Conservation (phyloP, 495 filamentous ascomycete species). For the Polyplosphaeria fusca region DNA sequence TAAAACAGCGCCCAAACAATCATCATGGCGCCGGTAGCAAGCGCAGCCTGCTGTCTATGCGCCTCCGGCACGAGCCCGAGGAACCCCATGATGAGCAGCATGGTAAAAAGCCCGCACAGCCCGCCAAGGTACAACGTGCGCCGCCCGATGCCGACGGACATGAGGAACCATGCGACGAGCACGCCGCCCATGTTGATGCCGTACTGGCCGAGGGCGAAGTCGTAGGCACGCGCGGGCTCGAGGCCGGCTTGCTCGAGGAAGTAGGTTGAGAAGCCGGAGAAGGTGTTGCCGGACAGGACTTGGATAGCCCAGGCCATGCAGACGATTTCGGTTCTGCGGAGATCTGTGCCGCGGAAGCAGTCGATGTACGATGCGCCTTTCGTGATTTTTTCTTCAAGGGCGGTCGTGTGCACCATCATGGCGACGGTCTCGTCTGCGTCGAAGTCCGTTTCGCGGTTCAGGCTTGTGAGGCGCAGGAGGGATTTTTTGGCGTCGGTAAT, state of each 20-base stretch:
- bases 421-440: conserved; percentile 41
- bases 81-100: conserved; percentile 44
- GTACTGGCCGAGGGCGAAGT: conserved; percentile 43
- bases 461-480: conserved; percentile 37
- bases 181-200: conserved; percentile 43
- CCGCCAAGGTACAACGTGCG: conserved; percentile 42
- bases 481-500: conserved; percentile 41
- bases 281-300: conserved; percentile 72
- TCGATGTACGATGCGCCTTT: conserved; percentile 39
- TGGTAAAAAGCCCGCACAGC: conserved; percentile 35
- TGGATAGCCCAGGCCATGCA: conserved; percentile 72
- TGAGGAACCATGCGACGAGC: conserved; percentile 42
- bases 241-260: conserved; percentile 72
- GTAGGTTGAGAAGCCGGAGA: conserved; percentile 78
- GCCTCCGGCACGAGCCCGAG: conserved; percentile 36
- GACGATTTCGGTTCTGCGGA: conserved; percentile 42
- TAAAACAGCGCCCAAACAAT: conserved; percentile 54
- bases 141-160: conserved; percentile 38
- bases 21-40: conserved; percentile 53
- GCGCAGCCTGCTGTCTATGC: conserved; percentile 26
- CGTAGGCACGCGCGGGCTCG: conserved; percentile 30
- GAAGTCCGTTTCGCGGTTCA: conserved; percentile 39
- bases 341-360: conserved; percentile 42
- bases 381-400: conserved; percentile 42
- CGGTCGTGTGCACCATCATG: conserved; percentile 44